Percentiles rank a stretch among this genome's conserved stretches.
Evolutionary conservation across 768 basidiomycete genomes (phyloP).

Genomic region (Russula dissimulans): DNA sequence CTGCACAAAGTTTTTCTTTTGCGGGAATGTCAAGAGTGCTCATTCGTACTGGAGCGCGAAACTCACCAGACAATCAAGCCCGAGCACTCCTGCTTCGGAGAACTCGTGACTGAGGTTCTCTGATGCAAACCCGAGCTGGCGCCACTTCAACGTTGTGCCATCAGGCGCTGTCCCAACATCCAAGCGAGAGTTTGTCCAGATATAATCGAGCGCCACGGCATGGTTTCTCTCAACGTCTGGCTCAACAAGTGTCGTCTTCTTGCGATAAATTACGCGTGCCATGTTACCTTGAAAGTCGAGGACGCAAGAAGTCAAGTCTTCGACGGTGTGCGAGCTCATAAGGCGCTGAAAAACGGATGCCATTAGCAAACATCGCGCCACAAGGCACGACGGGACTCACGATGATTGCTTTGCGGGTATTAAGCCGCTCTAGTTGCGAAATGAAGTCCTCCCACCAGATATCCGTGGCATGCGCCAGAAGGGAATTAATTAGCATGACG

Average conservation of each 20-base stretch:
- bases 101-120: constrained; percentile 75
- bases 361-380: constrained; percentile 5
- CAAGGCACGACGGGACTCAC: constrained; percentile 35
- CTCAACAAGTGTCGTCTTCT: constrained; percentile 72
- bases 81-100: constrained; percentile 66
- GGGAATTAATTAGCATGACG: constrained; percentile 85
- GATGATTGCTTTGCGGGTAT: constrained; percentile 73
- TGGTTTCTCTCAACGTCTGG: constrained; percentile 54
- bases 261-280: constrained; percentile 66
- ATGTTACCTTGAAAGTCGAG: constrained; percentile 86
- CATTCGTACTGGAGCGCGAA: neutral
- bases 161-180: constrained; percentile 42
- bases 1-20: constrained; percentile 58
- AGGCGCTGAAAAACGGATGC: constrained; percentile 42
- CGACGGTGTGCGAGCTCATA: constrained; percentile 73
- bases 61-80: constrained; percentile 71
- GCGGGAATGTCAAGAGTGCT: neutral
- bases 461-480: constrained; percentile 73
- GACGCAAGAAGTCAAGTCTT: constrained; percentile 75
- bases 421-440: constrained; percentile 60
- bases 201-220: constrained; percentile 45
- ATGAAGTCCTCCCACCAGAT: constrained; percentile 73
- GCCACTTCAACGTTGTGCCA: constrained; percentile 56
- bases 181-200: constrained; percentile 60
- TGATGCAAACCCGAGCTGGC: constrained; percentile 64